These are phyloP conservation scores for Yamadazyma friedrichii DNA, from an alignment of 1,139 yeast genomes.

Conservation along the genomic window DNA sequence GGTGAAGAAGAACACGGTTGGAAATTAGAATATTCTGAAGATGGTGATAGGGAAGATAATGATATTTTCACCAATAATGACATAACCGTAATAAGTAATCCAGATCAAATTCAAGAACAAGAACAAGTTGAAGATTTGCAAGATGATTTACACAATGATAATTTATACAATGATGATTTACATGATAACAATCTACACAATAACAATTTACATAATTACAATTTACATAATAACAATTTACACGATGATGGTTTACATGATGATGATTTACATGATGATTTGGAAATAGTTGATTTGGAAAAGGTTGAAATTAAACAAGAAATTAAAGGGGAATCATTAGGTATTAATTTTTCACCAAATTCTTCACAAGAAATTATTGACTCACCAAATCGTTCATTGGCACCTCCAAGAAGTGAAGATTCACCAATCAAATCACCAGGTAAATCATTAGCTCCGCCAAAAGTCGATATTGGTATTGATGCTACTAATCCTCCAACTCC, in stretches of 20 bases:
- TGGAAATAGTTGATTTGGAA: neutral
- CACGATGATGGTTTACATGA: neutral
- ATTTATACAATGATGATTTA: neutral
- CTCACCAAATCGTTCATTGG: slow-evolving; percentile 22
- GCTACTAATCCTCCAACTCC: slow-evolving; percentile 22
- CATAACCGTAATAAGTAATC: slow-evolving; percentile 12
- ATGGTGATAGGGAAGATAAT: slow-evolving; percentile 45
- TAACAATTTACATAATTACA: too few relatives aligned
- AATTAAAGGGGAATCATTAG: slow-evolving; percentile 6
- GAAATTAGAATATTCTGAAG: slow-evolving; percentile 44
- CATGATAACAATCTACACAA: too few relatives aligned
- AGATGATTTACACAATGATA: neutral
- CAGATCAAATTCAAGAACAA: slow-evolving; percentile 1
- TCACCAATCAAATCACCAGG: slow-evolving; percentile 9
- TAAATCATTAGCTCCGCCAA: slow-evolving; percentile 9
- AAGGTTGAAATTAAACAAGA: neutral
- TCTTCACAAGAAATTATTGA: slow-evolving; percentile 19
- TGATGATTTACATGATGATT: too few relatives aligned
- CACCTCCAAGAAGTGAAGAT: slow-evolving; percentile 21
- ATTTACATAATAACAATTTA: neutral
- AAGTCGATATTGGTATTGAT: slow-evolving; percentile 19
- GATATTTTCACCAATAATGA: slow-evolving; percentile 30
- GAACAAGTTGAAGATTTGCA: too few relatives aligned
- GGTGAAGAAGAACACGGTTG: slow-evolving; percentile 39
- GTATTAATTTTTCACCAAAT: slow-evolving; percentile 17